These are phyloP conservation scores for Fusarium subglutinans DNA, from an alignment of 2,329 filamentous ascomycete genomes.

Conservation along the genomic window DNA sequence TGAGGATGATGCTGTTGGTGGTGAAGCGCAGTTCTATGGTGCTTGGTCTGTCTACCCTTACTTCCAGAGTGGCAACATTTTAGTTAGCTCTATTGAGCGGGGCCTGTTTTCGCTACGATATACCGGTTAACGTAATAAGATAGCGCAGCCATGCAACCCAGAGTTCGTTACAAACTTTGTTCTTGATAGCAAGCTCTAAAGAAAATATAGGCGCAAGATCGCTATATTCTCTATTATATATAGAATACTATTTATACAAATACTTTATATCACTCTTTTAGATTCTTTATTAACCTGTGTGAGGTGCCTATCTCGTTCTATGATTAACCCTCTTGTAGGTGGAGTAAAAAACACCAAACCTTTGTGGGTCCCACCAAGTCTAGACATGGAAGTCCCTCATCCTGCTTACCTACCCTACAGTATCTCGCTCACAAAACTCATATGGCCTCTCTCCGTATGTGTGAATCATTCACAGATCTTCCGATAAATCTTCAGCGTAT, in stretches of 20 bases:
- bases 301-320: neutral
- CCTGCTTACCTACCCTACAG: neutral
- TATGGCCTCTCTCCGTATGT: too few species aligned
- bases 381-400: neutral
- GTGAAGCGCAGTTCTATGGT: conserved; percentile 50
- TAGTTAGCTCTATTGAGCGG: conserved; percentile 60
- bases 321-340: neutral
- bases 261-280: accelerated
- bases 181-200: too few species aligned
- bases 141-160: too few species aligned
- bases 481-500: too few species aligned
- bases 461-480: too few species aligned
- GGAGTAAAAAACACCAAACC: neutral
- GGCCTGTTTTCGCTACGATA: neutral
- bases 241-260: neutral
- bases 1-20: conserved; percentile 52
- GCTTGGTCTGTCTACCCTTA: conserved; percentile 59
- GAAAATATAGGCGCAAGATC: too few species aligned
- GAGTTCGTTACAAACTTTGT: too few species aligned
- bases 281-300: accelerated
- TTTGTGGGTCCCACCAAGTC: neutral
- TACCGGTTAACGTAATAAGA: neutral
- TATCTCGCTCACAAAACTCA: too few species aligned
- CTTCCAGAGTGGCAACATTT: conserved; percentile 56
- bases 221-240: too few species aligned